Evolutionary conservation across 257 asterid species (phyloP).

Genomic region (Misopates orontium): DNA sequence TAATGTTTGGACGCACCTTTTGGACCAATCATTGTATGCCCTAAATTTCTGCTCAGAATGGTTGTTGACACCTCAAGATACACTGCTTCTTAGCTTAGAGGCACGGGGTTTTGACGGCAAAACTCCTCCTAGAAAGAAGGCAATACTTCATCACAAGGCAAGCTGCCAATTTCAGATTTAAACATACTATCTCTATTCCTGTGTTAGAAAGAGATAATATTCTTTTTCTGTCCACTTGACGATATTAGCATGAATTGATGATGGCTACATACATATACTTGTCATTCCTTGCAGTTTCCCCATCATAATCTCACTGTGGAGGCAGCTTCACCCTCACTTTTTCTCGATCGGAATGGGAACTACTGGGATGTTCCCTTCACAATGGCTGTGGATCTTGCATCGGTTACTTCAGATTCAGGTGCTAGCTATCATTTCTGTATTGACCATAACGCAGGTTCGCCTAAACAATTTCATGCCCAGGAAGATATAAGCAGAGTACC

Average conservation of each 20-base stretch:
- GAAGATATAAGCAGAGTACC: slow-evolving; percentile 37
- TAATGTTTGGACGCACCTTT: slow-evolving; percentile 49
- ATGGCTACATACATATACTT: no score
- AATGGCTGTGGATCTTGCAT: slow-evolving; percentile 63
- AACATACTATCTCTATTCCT: no score
- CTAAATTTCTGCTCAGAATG: slow-evolving; percentile 65
- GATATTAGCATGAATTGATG: no score
- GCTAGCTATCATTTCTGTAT: slow-evolving; percentile 61
- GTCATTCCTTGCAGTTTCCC: slow-evolving; percentile 49
- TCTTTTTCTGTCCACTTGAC: no score
- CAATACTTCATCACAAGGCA: slow-evolving; percentile 86
- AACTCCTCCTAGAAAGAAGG: slow-evolving; percentile 53
- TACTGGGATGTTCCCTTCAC: slow-evolving; percentile 85
- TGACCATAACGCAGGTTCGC: slow-evolving; percentile 57
- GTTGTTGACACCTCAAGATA: slow-evolving; percentile 65
- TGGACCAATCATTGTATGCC: slow-evolving; percentile 57
- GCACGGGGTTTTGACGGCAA: slow-evolving; percentile 34
- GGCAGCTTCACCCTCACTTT: slow-evolving; percentile 74
- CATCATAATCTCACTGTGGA: slow-evolving; percentile 64
- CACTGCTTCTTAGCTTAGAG: slow-evolving; percentile 52
- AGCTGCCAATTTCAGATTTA: slow-evolving; percentile 29
- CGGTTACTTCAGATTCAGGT: slow-evolving; percentile 56
- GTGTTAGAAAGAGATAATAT: no score
- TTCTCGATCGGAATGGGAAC: slow-evolving; percentile 58
- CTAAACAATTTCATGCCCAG: slow-evolving; percentile 44